Evolutionary conservation across 129 eudicot species (phyloP).

Genomic region (Chrysanthemum lavandulifolium): DNA sequence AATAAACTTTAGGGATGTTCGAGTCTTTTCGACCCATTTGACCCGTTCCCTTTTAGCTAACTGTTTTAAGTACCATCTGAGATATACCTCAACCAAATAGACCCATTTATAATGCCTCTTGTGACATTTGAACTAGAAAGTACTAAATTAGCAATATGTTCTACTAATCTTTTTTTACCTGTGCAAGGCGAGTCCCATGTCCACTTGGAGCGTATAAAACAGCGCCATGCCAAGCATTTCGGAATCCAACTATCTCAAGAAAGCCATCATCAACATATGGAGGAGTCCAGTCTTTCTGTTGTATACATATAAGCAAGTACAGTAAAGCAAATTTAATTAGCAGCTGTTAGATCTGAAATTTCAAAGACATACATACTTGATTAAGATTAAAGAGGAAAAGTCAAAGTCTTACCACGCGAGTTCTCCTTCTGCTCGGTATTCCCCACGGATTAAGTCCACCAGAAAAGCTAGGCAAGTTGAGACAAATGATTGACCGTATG

Average conservation of each 20-base stretch:
- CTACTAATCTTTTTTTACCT: constrained; percentile 41
- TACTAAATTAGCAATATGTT: neutral
- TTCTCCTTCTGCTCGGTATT: constrained; percentile 56
- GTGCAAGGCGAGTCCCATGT: constrained; percentile 98
- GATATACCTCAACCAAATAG: no score
- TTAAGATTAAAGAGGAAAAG: neutral
- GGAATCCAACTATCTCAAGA: constrained; percentile 89
- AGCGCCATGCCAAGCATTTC: constrained; percentile 99
- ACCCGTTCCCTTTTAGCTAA: no score
- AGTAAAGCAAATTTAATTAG: constrained; percentile 8
- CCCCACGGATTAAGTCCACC: constrained; percentile 98
- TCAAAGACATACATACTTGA: neutral
- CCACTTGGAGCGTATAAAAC: constrained; percentile 81
- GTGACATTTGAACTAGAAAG: no score
- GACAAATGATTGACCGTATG: constrained; percentile 82
- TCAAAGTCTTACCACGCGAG: constrained; percentile 45
- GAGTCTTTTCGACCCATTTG: no score
- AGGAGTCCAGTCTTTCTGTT: constrained; percentile 62
- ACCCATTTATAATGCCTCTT: no score
- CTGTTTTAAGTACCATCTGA: no score
- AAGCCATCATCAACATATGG: constrained; percentile 87
- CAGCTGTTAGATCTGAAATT: constrained; percentile 5
- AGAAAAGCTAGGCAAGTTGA: constrained; percentile 94
- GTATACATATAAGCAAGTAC: neutral
- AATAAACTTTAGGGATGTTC: no score